A percentile compares a stretch with the other conserved stretches of the same genome.
Evolutionary conservation across 495 filamentous ascomycete genomes (phyloP).

Genomic region (Aspergillus steynii): DNA sequence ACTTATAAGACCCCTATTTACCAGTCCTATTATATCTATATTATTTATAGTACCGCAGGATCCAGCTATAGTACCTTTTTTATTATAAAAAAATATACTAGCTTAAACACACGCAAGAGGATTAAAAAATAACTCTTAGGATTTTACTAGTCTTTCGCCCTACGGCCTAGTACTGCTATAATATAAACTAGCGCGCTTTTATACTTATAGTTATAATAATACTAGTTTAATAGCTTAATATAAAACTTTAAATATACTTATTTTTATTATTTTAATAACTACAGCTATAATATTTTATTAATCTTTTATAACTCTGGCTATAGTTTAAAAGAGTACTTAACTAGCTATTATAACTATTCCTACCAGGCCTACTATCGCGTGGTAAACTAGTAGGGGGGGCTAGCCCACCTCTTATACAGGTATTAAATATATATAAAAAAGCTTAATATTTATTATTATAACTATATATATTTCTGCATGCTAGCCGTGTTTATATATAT

Average conservation of each 20-base stretch:
- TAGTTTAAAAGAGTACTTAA: no score
- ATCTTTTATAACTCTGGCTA: background rate
- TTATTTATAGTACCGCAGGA: slow-evolving; percentile 1
- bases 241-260: slow-evolving; percentile 14
- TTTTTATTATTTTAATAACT: background rate
- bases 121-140: slow-evolving; percentile 7
- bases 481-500: no score
- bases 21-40: background rate
- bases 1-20: background rate
- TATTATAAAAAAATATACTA: slow-evolving; percentile 16
- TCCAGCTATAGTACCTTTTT: slow-evolving; percentile 13
- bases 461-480: no score
- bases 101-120: slow-evolving; percentile 13
- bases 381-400: no score
- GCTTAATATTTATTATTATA: no score
- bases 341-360: no score
- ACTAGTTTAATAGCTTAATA: slow-evolving; percentile 21
- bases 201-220: slow-evolving; percentile 1
- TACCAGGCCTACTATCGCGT: no score
- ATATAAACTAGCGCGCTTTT: slow-evolving; percentile 15
- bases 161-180: slow-evolving; percentile 7
- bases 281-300: background rate
- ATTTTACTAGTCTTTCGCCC: background rate
- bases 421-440: no score
- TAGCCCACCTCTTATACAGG: no score